phyloP scores from a whole-genome alignment of 441 rosid genomes.

The Adansonia grandidieri region DNA sequence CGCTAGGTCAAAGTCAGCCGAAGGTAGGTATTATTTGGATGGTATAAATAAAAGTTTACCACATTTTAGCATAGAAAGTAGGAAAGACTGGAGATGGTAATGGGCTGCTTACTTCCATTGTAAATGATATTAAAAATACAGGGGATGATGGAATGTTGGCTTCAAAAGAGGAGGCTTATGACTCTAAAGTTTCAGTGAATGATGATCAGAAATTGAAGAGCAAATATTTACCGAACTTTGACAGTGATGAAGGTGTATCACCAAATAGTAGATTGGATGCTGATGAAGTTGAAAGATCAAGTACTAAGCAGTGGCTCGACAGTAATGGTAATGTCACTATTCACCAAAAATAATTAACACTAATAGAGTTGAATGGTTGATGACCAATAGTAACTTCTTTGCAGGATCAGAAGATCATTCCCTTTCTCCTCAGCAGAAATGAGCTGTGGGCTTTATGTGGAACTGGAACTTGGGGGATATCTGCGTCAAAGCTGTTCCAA shows the following conservation, averaged over 20 bases:
- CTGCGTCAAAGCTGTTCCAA: neutral
- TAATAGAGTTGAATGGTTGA: constrained; percentile 11
- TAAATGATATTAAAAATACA: constrained; percentile 27
- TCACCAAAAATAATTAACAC: neutral
- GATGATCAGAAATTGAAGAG: constrained; percentile 33
- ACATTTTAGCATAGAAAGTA: constrained; percentile 17
- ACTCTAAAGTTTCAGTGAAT: constrained; percentile 35
- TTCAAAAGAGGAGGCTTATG: constrained; percentile 35
- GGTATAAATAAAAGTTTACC: constrained; percentile 34
- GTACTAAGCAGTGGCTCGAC: constrained; percentile 25
- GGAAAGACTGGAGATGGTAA: constrained; percentile 27
- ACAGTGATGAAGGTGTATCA: constrained; percentile 30
- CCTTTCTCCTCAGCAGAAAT: constrained; percentile 26
- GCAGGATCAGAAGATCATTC: constrained; percentile 42
- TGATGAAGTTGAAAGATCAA: constrained; percentile 22
- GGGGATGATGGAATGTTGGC: constrained; percentile 25
- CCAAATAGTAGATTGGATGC: constrained; percentile 28
- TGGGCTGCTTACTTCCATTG: constrained; percentile 28
- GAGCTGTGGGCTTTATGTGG: constrained; percentile 20
- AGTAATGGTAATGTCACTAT: constrained; percentile 35
- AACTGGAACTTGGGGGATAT: constrained; percentile 13
- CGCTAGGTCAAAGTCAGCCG: constrained; percentile 47
- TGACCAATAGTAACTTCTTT: constrained; percentile 23
- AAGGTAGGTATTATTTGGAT: constrained; percentile 37
- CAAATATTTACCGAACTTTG: constrained; percentile 15